Conservation (phyloP, 2,329 filamentous ascomycete species). For the Botryotinia narcissicola region DNA sequence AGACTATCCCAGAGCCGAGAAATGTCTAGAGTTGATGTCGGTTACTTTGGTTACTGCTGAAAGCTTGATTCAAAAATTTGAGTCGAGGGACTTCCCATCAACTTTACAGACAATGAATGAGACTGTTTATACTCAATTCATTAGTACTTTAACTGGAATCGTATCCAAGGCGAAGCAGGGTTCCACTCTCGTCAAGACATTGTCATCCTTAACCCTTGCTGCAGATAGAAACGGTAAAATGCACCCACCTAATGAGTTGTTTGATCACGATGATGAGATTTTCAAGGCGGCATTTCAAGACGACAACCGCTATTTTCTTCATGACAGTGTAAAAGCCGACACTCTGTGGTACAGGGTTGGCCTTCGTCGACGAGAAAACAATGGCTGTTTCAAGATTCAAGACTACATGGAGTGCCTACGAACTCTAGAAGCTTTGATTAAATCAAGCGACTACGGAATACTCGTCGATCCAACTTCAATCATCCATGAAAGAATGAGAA, state of each 20-base stretch:
- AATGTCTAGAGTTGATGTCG: neutral
- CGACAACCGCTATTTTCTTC: slow-evolving; percentile 29
- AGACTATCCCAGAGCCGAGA: neutral
- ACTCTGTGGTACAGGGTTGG: slow-evolving; percentile 29
- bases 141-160: neutral
- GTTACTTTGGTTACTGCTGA: neutral
- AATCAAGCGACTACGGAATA: neutral
- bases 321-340: slow-evolving; percentile 23
- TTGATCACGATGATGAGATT: slow-evolving; percentile 31
- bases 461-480: neutral
- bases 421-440: neutral
- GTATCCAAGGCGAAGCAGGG: neutral
- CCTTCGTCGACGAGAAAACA: slow-evolving; percentile 23
- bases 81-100: slow-evolving; percentile 23
- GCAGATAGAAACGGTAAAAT: slow-evolving; percentile 28
- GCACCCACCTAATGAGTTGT: slow-evolving; percentile 26
- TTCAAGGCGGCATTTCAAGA: slow-evolving; percentile 35
- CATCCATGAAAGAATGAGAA: neutral
- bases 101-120: slow-evolving; percentile 12
- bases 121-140: neutral
- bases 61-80: slow-evolving; percentile 22
- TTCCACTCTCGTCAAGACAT: neutral
- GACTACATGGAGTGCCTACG: slow-evolving; percentile 32
- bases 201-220: slow-evolving; percentile 23
- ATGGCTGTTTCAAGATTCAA: slow-evolving; percentile 13